Evolutionary conservation across 257 asterid species (phyloP).

Genomic region (Phtheirospermum japonicum): DNA sequence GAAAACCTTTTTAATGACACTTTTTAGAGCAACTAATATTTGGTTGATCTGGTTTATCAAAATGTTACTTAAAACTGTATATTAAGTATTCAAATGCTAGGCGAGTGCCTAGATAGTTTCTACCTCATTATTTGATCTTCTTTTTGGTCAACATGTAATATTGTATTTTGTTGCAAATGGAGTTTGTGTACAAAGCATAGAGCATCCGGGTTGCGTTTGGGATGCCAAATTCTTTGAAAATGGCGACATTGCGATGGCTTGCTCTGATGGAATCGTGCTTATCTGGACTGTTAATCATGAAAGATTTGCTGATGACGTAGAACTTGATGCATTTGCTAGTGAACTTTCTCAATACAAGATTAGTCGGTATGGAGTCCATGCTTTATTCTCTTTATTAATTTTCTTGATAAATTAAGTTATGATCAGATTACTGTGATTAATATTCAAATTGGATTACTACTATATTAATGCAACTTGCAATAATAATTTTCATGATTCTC

Average conservation of each 20-base stretch:
- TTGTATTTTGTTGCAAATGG: constrained; percentile 67
- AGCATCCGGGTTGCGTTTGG: constrained; percentile 99
- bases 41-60: constrained; percentile 8
- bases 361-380: constrained; percentile 60
- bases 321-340: constrained; percentile 60
- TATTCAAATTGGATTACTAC: constrained; percentile 21
- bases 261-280: constrained; percentile 94
- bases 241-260: constrained; percentile 92
- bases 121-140: constrained; percentile 20
- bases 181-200: constrained; percentile 86
- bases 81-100: neutral
- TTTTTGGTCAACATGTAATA: constrained; percentile 23
- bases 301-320: constrained; percentile 64
- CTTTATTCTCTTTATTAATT: constrained; percentile 22
- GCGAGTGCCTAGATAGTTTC: constrained; percentile 11
- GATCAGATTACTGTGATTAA: constrained; percentile 1
- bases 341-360: constrained; percentile 74
- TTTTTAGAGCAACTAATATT: neutral
- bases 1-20: neutral
- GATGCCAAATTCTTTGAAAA: constrained; percentile 89
- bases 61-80: constrained; percentile 2
- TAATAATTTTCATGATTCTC: constrained; percentile 14
- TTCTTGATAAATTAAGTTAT: constrained; percentile 15
- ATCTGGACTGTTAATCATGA: constrained; percentile 76
- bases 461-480: neutral